A percentile compares a stretch with the other conserved stretches of the same genome.
Evolutionary conservation across 2,329 filamentous ascomycete species (phyloP).

Genomic region (Drechslerella stenobrocha): DNA sequence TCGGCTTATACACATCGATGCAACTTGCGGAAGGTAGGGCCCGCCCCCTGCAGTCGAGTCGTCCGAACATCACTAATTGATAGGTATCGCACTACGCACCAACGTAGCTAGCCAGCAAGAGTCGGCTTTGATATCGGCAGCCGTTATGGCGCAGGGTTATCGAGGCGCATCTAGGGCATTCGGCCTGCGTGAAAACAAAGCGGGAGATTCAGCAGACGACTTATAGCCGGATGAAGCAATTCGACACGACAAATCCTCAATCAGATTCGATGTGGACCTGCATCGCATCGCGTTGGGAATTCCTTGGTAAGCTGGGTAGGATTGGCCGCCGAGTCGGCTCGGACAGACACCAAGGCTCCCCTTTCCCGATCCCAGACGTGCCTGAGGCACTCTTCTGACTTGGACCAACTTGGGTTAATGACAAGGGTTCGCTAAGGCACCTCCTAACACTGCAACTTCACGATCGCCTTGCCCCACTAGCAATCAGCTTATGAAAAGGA

Average conservation of each 20-base stretch:
- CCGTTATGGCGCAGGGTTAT: no score
- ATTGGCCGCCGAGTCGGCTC: slow-evolving; percentile 19
- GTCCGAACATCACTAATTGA: not conserved
- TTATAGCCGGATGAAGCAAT: no score
- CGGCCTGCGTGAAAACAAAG: not conserved
- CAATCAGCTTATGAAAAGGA: slow-evolving; percentile 18
- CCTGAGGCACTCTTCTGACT: slow-evolving; percentile 45
- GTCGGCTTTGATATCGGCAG: no score
- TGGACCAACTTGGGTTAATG: slow-evolving; percentile 10
- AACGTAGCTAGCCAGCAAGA: no score
- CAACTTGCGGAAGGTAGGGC: not conserved
- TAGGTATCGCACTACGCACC: no score
- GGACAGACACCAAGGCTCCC: slow-evolving; percentile 5
- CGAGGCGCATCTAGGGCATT: slow-evolving; percentile 6
- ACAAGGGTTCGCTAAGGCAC: slow-evolving; percentile 24
- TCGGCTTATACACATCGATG: not conserved
- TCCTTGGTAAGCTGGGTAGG: not conserved
- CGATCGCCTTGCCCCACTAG: slow-evolving; percentile 24
- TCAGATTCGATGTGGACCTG: not conserved
- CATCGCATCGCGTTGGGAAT: not conserved
- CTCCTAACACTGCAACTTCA: slow-evolving; percentile 13
- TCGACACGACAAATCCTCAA: not conserved
- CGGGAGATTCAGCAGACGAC: no score
- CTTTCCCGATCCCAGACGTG: slow-evolving; percentile 32
- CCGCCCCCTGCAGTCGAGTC: not conserved